Evolutionary conservation across 164 flowering plant species (phyloP).

Genomic region (Chimonanthus salicifolius): DNA sequence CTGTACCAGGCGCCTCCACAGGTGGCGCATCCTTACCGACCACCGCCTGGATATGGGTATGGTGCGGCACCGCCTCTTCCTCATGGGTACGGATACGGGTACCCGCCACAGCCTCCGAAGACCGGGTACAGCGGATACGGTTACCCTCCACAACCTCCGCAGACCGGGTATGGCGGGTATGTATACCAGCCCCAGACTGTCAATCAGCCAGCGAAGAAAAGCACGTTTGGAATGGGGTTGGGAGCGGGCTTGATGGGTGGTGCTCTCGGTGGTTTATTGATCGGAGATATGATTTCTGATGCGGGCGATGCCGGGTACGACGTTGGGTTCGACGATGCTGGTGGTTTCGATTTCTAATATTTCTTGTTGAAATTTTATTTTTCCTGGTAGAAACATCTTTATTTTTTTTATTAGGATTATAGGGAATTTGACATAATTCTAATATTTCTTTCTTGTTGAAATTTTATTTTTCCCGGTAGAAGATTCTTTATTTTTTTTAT

Average conservation of each 20-base stretch:
- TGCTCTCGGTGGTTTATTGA: conserved; percentile 58
- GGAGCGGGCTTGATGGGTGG: conserved; percentile 81
- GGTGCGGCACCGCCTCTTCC: neutral
- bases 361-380: neutral
- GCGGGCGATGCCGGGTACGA: conserved; percentile 22
- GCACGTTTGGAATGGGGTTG: conserved; percentile 56
- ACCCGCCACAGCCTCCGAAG: neutral
- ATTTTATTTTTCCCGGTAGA: neutral
- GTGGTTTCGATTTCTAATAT: conserved; percentile 38
- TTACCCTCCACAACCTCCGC: conserved; percentile 5
- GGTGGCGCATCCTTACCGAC: neutral
- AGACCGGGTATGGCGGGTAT: conserved; percentile 1
- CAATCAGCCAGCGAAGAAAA: conserved; percentile 40
- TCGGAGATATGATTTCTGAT: conserved; percentile 74
- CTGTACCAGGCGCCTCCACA: neutral
- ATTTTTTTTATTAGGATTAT: neutral
- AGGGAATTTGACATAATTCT: too few species aligned
- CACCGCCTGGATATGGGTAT: neutral
- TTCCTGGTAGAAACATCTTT: neutral
- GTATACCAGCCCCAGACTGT: conserved; percentile 13
- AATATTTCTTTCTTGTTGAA: neutral
- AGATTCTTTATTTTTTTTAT: neutral
- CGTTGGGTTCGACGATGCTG: conserved; percentile 30
- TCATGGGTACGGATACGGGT: neutral
- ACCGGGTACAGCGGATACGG: neutral